Base-by-base conservation (phyloP, 768 basidiomycete genomes). In the Naganishia vaughanmartiniae region DNA sequence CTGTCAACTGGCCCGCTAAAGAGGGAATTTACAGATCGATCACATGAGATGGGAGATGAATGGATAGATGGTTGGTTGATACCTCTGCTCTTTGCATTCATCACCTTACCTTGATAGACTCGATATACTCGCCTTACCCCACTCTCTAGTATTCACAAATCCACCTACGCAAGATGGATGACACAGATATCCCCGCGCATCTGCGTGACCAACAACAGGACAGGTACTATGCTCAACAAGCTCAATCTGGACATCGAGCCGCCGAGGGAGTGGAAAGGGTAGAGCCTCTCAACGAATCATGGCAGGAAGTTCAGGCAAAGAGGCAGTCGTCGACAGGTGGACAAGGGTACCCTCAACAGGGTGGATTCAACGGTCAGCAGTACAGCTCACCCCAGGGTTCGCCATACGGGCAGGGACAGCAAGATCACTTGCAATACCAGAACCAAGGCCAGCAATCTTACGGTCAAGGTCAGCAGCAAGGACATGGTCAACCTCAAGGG, bases 141-240 rank as follows among this genome's bases (percentile, higher is more conserved):
- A 31, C 30, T 28, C 54, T 5, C 30, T 12, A 19, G 2, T 30
- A 28, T 24, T 42, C 54, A 7, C 9, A 42, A 7, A 15, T 42
- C 15, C 19, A 15, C 31, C 30, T 10, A 7, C 19, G 14, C 54
- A 36, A 4, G 31, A 72, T 66, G 71, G 71, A 72, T 48, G 71
- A 72, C 2, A 54, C 66, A 42, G 66, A 66, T 34, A 55, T 63
- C 30, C 66, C 53, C 14, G 30, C 66, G 30, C 71, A 72, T 63
- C 21, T 54, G 15, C 66, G 71, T 6, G 42, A 36, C 24, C 55
- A 54, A 21, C 42, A 31, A 15, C 34, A 70, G 46, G 60, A 30
- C 63, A 15, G 19, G 45, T 31, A 39, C 57, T 57, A 53, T 30
- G 42, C 60, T 39, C 51, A 66, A 45, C 58, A 54, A 42, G 60